A percentile compares a stretch with the other conserved stretches of the same genome.
These are phyloP conservation scores for Acrodontium crateriforme DNA, from an alignment of 2,329 filamentous ascomycete species.

Conservation along the genomic window DNA sequence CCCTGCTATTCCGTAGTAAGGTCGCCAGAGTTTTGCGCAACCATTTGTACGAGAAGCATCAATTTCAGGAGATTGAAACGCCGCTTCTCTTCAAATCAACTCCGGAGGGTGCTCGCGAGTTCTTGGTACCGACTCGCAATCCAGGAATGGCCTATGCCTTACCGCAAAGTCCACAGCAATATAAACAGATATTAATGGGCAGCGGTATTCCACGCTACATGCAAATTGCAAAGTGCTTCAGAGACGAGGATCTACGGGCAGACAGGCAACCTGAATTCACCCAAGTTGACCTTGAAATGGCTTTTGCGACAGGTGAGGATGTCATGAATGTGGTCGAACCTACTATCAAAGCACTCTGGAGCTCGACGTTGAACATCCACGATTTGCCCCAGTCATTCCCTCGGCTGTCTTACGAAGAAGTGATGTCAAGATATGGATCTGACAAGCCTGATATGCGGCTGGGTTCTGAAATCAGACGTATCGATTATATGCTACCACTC, in stretches of 20 bases:
- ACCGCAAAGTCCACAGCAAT: conserved; percentile 93
- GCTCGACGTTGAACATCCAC: conserved; percentile 25
- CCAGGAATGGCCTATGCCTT: conserved; percentile 73
- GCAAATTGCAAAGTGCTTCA: conserved; percentile 88
- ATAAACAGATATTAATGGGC: conserved; percentile 96
- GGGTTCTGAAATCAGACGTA: conserved; percentile 46
- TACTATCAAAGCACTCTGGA: conserved; percentile 44
- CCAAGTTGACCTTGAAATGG: conserved; percentile 88
- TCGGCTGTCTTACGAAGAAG: conserved; percentile 56
- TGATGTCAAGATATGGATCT: conserved; percentile 68
- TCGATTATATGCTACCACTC: conserved; percentile 49
- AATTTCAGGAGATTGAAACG: conserved; percentile 74
- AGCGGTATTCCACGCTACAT: conserved; percentile 72
- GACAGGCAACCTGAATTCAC: conserved; percentile 96
- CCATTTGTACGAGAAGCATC: conserved; percentile 38
- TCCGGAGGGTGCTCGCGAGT: conserved; percentile 87
- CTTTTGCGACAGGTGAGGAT: conserved; percentile 59
- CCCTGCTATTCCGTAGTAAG: conserved; percentile 56
- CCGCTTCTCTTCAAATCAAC: conserved; percentile 95
- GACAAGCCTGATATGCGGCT: conserved; percentile 89
- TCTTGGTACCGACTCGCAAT: conserved; percentile 74
- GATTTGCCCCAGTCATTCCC: conserved; percentile 36
- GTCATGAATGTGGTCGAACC: conserved; percentile 49
- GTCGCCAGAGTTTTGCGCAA: conserved; percentile 41
- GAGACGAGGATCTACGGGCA: conserved; percentile 83